Percentiles rank a stretch among this genome's conserved stretches.
Evolutionary conservation across 2,329 filamentous ascomycete genomes (phyloP).

Genomic region (Cordyceps cicadae): DNA sequence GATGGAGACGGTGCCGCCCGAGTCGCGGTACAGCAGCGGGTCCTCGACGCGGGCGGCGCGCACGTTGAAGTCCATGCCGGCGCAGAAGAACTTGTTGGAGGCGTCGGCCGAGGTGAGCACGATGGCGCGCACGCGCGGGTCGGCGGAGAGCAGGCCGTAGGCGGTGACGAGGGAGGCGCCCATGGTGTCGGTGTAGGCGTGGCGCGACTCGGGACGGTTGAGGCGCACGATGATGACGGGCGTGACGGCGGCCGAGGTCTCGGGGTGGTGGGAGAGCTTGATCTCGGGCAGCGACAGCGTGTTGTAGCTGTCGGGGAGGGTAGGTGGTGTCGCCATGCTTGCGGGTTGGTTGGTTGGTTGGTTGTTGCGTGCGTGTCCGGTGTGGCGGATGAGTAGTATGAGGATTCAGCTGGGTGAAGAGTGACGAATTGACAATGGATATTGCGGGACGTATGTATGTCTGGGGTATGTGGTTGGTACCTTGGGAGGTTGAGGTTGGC

Average conservation of each 20-base stretch:
- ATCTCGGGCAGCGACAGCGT: slow-evolving; percentile 35
- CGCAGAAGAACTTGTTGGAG: slow-evolving; percentile 45
- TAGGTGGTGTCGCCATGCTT: slow-evolving; percentile 17
- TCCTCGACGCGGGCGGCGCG: slow-evolving; percentile 15
- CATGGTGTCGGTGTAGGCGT: slow-evolving; percentile 63
- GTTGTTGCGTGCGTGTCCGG: neutral
- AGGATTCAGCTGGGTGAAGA: neutral
- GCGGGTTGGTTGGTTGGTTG: neutral
- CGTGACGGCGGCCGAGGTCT: slow-evolving; percentile 45
- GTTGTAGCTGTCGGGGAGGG: slow-evolving; percentile 31
- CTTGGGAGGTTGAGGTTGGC: neutral
- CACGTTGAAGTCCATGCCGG: slow-evolving; percentile 47
- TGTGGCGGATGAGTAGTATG: neutral
- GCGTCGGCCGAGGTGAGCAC: slow-evolving; percentile 46
- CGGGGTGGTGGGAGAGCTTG: slow-evolving; percentile 40
- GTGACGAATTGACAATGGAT: neutral
- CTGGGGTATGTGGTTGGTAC: neutral
- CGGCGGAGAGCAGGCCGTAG: slow-evolving; percentile 41
- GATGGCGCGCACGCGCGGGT: slow-evolving; percentile 46
- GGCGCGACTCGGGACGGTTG: slow-evolving; percentile 56
- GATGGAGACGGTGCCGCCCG: slow-evolving; percentile 45
- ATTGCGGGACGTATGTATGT: neutral
- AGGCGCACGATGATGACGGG: slow-evolving; percentile 56
- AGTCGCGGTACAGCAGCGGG: slow-evolving; percentile 33
- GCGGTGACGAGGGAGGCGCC: slow-evolving; percentile 49